phyloP scores from a whole-genome alignment of 2,329 filamentous ascomycete genomes.

The Chaetomiaceae sp. region DNA sequence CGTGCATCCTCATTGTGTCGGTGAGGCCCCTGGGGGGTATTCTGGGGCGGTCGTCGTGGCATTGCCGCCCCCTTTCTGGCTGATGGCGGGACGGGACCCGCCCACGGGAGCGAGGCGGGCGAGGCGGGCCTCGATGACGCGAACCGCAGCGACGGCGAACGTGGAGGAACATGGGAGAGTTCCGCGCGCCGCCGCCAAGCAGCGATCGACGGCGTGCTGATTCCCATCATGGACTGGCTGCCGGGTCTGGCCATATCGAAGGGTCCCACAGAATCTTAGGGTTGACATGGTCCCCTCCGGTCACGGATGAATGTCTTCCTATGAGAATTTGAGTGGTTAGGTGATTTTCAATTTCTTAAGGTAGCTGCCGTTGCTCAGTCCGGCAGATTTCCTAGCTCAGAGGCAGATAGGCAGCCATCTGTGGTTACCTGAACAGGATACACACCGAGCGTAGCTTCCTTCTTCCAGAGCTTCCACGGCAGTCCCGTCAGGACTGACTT shows the following conservation, averaged over 20 bases:
- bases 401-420: too few species aligned
- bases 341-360: too few species aligned
- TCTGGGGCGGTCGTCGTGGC: constrained; percentile 19
- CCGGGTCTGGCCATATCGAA: constrained; percentile 16
- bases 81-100: constrained; percentile 6
- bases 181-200: constrained; percentile 3
- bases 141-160: too few species aligned
- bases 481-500: too few species aligned
- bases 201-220: constrained; percentile 5
- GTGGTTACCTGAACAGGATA: too few species aligned
- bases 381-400: too few species aligned
- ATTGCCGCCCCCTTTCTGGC: constrained; percentile 8
- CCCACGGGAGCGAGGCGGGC: constrained; percentile 1
- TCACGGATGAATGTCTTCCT: constrained; percentile 6
- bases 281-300: constrained; percentile 9
- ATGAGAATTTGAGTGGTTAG: not conserved
- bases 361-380: constrained; percentile 3
- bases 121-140: constrained; percentile 13
- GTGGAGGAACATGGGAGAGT: too few species aligned
- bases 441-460: too few species aligned
- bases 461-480: too few species aligned
- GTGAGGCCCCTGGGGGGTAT: too few species aligned
- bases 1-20: constrained; percentile 19
- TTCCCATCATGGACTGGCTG: constrained; percentile 11
- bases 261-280: not conserved